Evolutionary conservation across 2,329 filamentous ascomycete species (phyloP).

Genomic region (Xylariaceae sp.): DNA sequence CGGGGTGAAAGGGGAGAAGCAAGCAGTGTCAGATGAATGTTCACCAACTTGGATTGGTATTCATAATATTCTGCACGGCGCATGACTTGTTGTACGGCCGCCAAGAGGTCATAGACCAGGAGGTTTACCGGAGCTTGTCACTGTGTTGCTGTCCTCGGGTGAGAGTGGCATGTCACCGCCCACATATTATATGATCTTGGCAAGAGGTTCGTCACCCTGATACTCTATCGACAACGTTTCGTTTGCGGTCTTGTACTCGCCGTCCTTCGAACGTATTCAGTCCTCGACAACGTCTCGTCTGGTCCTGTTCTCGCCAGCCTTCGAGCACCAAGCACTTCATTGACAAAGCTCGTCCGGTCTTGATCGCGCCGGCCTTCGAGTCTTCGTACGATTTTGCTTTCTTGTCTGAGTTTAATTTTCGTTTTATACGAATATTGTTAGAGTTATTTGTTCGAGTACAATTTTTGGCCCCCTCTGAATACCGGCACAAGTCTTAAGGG

Average conservation of each 20-base stretch:
- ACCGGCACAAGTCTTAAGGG: neutral
- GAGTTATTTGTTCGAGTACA: neutral
- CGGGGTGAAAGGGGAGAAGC: constrained; percentile 25
- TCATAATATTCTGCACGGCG: constrained; percentile 28
- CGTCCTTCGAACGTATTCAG: constrained; percentile 19
- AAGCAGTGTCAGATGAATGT: constrained; percentile 30
- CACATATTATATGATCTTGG: neutral
- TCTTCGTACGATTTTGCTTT: constrained; percentile 6
- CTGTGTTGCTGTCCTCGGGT: constrained; percentile 11
- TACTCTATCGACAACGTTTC: constrained; percentile 26
- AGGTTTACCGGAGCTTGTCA: constrained; percentile 28
- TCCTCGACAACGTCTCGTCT: constrained; percentile 23
- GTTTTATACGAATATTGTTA: neutral
- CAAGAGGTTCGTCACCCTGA: constrained; percentile 1
- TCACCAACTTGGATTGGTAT: constrained; percentile 9
- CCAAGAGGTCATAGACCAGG: constrained; percentile 31
- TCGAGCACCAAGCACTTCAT: constrained; percentile 5
- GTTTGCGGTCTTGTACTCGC: constrained; percentile 20
- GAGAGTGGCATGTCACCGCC: no score
- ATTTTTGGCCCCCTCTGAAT: no score
- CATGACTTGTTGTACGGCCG: constrained; percentile 28
- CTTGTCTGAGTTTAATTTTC: constrained; percentile 4
- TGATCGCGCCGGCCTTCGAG: constrained; percentile 27
- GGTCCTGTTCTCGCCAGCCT: constrained; percentile 23
- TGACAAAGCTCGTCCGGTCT: constrained; percentile 25